Conservation (phyloP, 202 grass and related monocot species). For the Elaeis oleifera region DNA sequence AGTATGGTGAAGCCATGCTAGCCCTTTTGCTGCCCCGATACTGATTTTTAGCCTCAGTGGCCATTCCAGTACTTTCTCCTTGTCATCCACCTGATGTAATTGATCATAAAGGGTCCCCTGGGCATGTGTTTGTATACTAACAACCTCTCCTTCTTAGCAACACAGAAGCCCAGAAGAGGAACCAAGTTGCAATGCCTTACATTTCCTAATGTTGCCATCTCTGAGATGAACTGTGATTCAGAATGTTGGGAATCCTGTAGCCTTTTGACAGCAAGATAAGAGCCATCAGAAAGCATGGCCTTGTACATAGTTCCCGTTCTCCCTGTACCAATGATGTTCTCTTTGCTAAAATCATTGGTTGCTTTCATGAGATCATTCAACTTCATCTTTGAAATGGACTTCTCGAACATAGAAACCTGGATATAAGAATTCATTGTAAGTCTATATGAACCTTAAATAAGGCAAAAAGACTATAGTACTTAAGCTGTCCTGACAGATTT, state of each 20-base stretch:
- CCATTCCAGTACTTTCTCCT: slow-evolving; percentile 52
- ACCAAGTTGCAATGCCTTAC: slow-evolving; percentile 70
- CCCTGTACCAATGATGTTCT: slow-evolving; percentile 76
- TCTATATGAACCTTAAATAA: too few relatives aligned
- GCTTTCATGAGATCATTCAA: slow-evolving; percentile 78
- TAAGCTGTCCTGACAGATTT: too few relatives aligned
- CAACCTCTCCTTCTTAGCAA: slow-evolving; percentile 84
- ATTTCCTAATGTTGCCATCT: slow-evolving; percentile 78
- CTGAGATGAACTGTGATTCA: slow-evolving; percentile 63
- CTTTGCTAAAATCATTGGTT: slow-evolving; percentile 80
- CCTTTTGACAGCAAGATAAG: slow-evolving; percentile 86
- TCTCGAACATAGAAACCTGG: slow-evolving; percentile 95
- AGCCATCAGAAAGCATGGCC: slow-evolving; percentile 75
- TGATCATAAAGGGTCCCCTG: slow-evolving; percentile 63
- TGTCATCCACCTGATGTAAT: slow-evolving; percentile 29
- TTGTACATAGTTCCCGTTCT: slow-evolving; percentile 72
- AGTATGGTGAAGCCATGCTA: slow-evolving; percentile 95
- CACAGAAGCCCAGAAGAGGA: slow-evolving; percentile 76
- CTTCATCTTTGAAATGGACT: slow-evolving; percentile 90
- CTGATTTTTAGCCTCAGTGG: slow-evolving; percentile 72
- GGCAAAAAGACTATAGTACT: too few relatives aligned
- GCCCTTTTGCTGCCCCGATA: slow-evolving; percentile 72
- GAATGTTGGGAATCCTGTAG: slow-evolving; percentile 76
- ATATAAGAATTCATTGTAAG: slow-evolving; percentile 11
- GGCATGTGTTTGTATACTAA: slow-evolving; percentile 85